phyloP scores from a whole-genome alignment of 352 stramenopile genomes.

The Elongisporangium senticosum region DNA sequence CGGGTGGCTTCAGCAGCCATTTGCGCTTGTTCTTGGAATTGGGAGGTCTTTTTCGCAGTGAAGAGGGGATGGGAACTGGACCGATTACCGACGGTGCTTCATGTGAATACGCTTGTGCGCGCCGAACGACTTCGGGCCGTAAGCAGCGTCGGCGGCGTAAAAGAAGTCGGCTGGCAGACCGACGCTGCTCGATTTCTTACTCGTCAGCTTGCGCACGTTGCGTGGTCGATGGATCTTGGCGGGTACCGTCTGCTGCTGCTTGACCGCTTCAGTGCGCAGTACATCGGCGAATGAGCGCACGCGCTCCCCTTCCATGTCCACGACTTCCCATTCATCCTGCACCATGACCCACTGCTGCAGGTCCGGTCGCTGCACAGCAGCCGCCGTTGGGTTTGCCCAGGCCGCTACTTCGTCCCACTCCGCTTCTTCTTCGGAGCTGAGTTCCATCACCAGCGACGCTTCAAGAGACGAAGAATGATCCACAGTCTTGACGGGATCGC shows the following conservation, averaged over 20 bases:
- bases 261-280: constrained; percentile 16
- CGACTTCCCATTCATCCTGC: constrained; percentile 72
- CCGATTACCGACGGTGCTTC: constrained; percentile 25
- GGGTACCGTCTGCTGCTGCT: neutral
- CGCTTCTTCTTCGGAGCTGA: constrained; percentile 25
- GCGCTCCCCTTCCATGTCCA: constrained; percentile 38
- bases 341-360: constrained; percentile 47
- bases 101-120: constrained; percentile 43
- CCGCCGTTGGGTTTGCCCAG: constrained; percentile 9
- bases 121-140: constrained; percentile 55
- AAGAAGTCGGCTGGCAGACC: neutral
- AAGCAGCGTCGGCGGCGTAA: neutral
- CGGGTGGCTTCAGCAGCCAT: too few relatives aligned
- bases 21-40: neutral
- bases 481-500: constrained; percentile 11
- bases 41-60: neutral
- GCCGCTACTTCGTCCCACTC: constrained; percentile 54
- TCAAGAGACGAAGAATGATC: constrained; percentile 22
- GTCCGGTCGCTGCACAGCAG: constrained; percentile 10
- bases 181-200: neutral
- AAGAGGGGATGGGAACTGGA: neutral
- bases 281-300: constrained; percentile 60
- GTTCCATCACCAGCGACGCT: constrained; percentile 17
- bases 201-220: neutral
- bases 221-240: neutral